Percentiles rank a stretch among this genome's conserved stretches.
Conservation (phyloP, 2,329 filamentous ascomycete genomes). For the Monilinia vaccinii-corymbosi region DNA sequence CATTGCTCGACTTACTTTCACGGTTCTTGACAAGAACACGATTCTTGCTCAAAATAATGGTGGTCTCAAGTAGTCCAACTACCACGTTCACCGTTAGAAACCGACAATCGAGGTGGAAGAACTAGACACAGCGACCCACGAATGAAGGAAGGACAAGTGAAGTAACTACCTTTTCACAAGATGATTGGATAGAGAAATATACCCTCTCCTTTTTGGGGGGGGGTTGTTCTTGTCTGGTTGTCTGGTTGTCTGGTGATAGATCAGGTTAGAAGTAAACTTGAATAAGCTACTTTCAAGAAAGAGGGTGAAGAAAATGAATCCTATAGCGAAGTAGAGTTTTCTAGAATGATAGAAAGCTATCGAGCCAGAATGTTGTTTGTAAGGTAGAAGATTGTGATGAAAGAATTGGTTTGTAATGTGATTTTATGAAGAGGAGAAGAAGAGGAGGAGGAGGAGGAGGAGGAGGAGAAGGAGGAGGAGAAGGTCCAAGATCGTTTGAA, state of each 20-base stretch:
- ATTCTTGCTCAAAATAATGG: conserved; percentile 10
- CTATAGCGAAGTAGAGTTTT: conserved; percentile 27
- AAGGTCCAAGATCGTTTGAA: not conserved
- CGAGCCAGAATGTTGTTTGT: conserved; percentile 28
- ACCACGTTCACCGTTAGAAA: conserved; percentile 12
- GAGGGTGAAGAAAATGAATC: conserved; percentile 16
- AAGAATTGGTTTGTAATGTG: conserved; percentile 19
- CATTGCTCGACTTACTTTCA: conserved; percentile 19
- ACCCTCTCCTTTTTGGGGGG: not conserved
- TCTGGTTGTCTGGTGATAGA: conserved; percentile 2
- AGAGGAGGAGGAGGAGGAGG: too few species aligned
- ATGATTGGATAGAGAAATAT: not conserved
- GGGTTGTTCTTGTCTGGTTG: conserved; percentile 7
- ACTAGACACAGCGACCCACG: not conserved
- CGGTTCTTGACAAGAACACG: conserved; percentile 17
- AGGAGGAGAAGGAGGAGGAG: too few species aligned
- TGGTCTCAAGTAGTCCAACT: conserved; percentile 17
- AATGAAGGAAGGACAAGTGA: not conserved
- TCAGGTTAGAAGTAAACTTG: conserved; percentile 6
- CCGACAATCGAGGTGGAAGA: not conserved
- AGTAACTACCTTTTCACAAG: conserved; percentile 20
- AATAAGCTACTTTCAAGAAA: conserved; percentile 14
- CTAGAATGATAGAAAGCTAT: conserved; percentile 31
- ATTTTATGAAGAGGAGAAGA: conserved; percentile 5
- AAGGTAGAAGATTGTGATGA: conserved; percentile 24